Base-by-base conservation (phyloP, 75 land plant species). In the Cryptomeria japonica region DNA sequence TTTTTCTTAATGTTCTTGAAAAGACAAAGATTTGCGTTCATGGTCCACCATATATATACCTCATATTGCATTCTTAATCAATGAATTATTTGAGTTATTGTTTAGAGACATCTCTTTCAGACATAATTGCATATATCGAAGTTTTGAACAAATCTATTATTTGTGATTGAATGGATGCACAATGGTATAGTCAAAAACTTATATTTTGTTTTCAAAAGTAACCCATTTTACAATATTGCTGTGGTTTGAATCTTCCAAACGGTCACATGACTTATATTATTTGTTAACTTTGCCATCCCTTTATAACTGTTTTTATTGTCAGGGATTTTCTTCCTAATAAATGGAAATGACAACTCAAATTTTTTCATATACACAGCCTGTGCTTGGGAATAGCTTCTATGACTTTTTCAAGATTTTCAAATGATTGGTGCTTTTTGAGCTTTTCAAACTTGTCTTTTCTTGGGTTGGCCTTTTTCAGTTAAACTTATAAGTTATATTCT, bases 141-240 rank as follows among this genome's bases (percentile, higher is more conserved):
- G 25, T 39, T 36, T 14, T 58, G 25, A 22, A 64, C 70, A 22
- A 25, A 25, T 39, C 3, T 79, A 22, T 38, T 79, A 25, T 22
- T 79, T 51, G 41, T 79, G 82, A 79, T 39, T 79, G 82, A 41
- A 79, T 38, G 82, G 44, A 79, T 79, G 82, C 82, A 8, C 70
- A 64, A 64, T 64, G n/a, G 1, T 64, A 64, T 64, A 64, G 28
- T 7, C 70, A 64, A 28, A 25, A 25, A 0, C n/a, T 25, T 64
- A 2, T 64, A 22, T 64, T 64, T 28, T 61, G 28, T 61, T 61
- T 61, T 61, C n/a, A 64, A 64, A 64, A 64, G n/a, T 25, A 64
- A 25, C 8, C 31, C 70, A 64, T 64, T 22, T 64, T 64, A 25
- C 70, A 25, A 64, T 64, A 64, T 64, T 64, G 70, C n/a, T 64